phyloP scores from a whole-genome alignment of 1,284 basidiomycete genomes.

The Cryptococcus sp. region DNA sequence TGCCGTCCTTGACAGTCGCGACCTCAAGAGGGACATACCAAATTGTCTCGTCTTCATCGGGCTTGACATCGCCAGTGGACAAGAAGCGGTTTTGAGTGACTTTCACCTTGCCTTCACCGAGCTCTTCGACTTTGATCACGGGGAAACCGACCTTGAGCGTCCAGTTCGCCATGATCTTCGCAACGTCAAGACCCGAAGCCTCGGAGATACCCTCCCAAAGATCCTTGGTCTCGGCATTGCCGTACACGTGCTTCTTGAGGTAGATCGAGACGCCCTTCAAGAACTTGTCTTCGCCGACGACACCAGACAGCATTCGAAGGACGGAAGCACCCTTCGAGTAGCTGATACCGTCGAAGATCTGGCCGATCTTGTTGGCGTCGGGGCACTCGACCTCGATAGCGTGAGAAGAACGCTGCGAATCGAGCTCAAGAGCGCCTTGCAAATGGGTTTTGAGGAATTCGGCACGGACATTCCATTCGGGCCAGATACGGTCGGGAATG shows the following conservation, averaged over 20 bases:
- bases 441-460: slow-evolving; percentile 61
- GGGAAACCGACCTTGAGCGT: slow-evolving; percentile 87
- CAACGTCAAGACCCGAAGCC: slow-evolving; percentile 75
- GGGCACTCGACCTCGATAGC: slow-evolving; percentile 92
- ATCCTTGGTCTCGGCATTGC: slow-evolving; percentile 82
- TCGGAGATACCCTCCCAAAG: slow-evolving; percentile 86
- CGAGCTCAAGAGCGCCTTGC: slow-evolving; percentile 70
- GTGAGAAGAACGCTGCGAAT: slow-evolving; percentile 89
- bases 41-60: slow-evolving; percentile 85
- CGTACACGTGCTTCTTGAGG: slow-evolving; percentile 82
- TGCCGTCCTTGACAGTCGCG: slow-evolving; percentile 65
- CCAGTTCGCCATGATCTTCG: slow-evolving; percentile 89
- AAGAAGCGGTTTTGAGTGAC: slow-evolving; percentile 92
- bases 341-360: slow-evolving; percentile 84
- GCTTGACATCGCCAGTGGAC: slow-evolving; percentile 73
- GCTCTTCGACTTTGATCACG: slow-evolving; percentile 82
- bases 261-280: slow-evolving; percentile 86
- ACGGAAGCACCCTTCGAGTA: slow-evolving; percentile 86
- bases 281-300: slow-evolving; percentile 88
- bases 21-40: slow-evolving; percentile 84
- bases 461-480: slow-evolving; percentile 60
- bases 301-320: slow-evolving; percentile 86
- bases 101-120: slow-evolving; percentile 63
- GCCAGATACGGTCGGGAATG: slow-evolving; percentile 68
- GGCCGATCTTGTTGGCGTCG: slow-evolving; percentile 81